These are phyloP conservation scores for Cynara cardunculus DNA, from an alignment of 129 eudicot genomes.

Conservation along the genomic window DNA sequence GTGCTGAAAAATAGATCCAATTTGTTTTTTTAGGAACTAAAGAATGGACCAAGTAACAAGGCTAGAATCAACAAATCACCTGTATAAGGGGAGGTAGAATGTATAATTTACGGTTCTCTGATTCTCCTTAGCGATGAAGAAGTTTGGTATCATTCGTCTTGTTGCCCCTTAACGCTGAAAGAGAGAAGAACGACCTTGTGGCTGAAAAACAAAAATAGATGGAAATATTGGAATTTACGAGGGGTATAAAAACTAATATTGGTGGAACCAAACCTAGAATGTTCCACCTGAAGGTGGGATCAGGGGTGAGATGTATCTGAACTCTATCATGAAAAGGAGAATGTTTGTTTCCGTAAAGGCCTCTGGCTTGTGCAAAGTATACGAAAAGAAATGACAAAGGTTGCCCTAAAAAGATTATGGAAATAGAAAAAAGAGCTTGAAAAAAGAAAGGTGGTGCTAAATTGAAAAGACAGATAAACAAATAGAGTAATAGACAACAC, in stretches of 20 bases:
- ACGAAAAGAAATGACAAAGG: too few species aligned
- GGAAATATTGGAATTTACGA: slow-evolving; percentile 34
- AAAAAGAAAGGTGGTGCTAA: too few species aligned
- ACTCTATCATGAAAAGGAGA: too few species aligned
- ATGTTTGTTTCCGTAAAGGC: too few species aligned
- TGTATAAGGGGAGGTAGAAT: slow-evolving; percentile 21
- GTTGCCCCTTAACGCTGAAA: slow-evolving; percentile 94
- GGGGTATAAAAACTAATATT: slow-evolving; percentile 15
- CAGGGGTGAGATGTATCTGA: too few species aligned
- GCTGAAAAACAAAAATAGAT: slow-evolving; percentile 63
- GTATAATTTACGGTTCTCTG: slow-evolving; percentile 16
- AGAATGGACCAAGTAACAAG: neutral
- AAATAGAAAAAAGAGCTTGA: too few species aligned
- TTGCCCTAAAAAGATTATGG: too few species aligned
- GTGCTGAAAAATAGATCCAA: neutral
- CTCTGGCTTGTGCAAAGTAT: too few species aligned
- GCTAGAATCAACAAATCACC: slow-evolving; percentile 18
- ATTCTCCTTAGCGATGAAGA: slow-evolving; percentile 29
- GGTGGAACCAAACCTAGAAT: neutral
- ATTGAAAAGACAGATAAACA: too few species aligned
- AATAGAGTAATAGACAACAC: too few species aligned
- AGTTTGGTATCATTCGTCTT: slow-evolving; percentile 53
- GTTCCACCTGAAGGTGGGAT: neutral
- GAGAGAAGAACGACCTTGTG: slow-evolving; percentile 97
- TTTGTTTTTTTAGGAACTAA: neutral